These are phyloP conservation scores for Colletotrichum tabaci DNA, from an alignment of 2,329 filamentous ascomycete genomes.

Conservation along the genomic window DNA sequence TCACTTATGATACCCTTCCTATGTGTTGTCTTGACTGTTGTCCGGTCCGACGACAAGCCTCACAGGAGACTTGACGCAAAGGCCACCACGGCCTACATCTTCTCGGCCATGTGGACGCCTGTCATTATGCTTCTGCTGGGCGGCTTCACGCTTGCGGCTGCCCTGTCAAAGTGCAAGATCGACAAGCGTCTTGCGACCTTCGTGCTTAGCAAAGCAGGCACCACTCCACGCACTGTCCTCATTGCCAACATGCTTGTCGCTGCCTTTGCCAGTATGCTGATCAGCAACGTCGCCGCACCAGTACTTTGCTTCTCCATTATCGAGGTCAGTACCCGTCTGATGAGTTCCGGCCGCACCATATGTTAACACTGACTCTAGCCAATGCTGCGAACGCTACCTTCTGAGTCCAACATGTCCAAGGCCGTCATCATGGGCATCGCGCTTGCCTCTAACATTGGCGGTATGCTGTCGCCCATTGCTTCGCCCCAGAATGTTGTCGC, in stretches of 20 bases:
- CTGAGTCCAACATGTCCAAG: conserved; percentile 94
- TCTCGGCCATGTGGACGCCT: conserved; percentile 98
- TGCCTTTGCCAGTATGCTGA: conserved; percentile 98
- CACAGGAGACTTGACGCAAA: conserved; percentile 79
- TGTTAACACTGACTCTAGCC: conserved; percentile 68
- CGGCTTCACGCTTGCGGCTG: conserved; percentile 95
- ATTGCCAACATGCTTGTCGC: conserved; percentile 99
- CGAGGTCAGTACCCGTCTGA: conserved; percentile 70
- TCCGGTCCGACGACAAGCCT: conserved; percentile 77
- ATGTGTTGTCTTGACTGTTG: conserved; percentile 87
- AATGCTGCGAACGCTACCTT: conserved; percentile 91
- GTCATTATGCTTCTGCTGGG: conserved; percentile 98
- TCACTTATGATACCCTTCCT: conserved; percentile 95
- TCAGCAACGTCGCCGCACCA: conserved; percentile 97
- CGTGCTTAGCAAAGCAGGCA: conserved; percentile 95
- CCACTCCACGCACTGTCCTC: conserved; percentile 88
- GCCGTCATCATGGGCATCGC: conserved; percentile 96
- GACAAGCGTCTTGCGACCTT: conserved; percentile 98
- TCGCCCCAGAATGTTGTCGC: conserved; percentile 98
- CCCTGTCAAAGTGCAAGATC: conserved; percentile 96
- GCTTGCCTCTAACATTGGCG: conserved; percentile 94
- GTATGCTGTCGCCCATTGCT: conserved; percentile 96
- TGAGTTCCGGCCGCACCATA: neutral
- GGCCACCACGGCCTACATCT: conserved; percentile 86
- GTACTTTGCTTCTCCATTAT: conserved; percentile 99